Base-by-base conservation (phyloP, 2,329 filamentous ascomycete genomes). In the Rugonectria rugulosa region DNA sequence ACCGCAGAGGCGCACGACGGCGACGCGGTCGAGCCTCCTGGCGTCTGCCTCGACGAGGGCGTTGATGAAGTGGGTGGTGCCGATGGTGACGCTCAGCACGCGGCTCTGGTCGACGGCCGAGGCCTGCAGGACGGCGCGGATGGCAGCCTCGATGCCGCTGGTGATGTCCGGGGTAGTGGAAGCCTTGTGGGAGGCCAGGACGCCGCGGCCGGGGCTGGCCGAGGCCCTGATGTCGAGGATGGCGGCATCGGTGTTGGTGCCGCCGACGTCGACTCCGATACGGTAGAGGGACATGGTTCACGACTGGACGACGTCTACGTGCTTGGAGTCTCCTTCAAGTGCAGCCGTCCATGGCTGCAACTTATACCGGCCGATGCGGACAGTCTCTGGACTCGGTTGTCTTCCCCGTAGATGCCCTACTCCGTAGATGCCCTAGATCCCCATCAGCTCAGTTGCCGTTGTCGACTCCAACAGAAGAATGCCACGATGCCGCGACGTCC, bases 31-130 rank as follows among this genome's bases (percentile, higher is more conserved):
- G 17, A 81, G 69, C 5, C 76, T 68, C 20, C 73, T 64, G 1
- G 72, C 71, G 67, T 81, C 78, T 21, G 74, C 73, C 56, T 81
- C 77, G 9, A 81, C 72, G 6, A 81, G 71, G 0, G 79, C 78
- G 62, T 81, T 81, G 62, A 81, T 76, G 56, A 81, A 81, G 61
- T 80, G 78, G 0, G 77, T 79, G 2, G 78, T 81, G 20, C 80
- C 80, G 57, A 83, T 80, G 3, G 78, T 78, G 9, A 83, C 78
- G 31, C 76, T 79, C 32, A 76, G 63, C 5, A 83, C 74, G 14
- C 72, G 70, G 17, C 60, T 60, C 36, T 73, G 69, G 26, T 76
- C 70, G 38, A 79, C 66, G 0, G 65, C 58, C 1, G 77, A 75
- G 23, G 71, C 70, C 5, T 60, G 57, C 4, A 83, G 64, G 0